phyloP scores from a whole-genome alignment of 345 rosid genomes.

The Corchorus capsularis region DNA sequence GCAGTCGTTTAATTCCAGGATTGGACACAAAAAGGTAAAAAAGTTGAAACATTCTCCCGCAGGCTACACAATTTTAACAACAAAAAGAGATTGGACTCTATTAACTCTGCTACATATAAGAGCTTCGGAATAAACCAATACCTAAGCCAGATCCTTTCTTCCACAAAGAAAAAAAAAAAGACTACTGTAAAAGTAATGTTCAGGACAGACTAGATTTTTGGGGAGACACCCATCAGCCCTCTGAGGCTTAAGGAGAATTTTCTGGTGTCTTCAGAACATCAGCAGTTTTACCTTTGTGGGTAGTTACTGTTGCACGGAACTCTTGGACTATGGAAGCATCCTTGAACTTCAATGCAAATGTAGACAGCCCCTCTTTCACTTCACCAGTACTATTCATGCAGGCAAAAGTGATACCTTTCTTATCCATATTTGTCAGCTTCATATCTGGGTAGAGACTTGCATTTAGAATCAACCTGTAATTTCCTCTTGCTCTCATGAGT shows the following conservation, averaged over 20 bases:
- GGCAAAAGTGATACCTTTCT: constrained; percentile 87
- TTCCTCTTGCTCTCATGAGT: constrained; percentile 90
- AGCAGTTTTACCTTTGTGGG: constrained; percentile 52
- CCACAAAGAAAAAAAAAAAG: constrained; percentile 2
- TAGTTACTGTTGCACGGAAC: constrained; percentile 55
- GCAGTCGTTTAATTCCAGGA: constrained; percentile 19
- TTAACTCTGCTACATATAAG: constrained; percentile 35
- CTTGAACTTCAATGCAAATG: constrained; percentile 84
- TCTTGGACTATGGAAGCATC: constrained; percentile 65
- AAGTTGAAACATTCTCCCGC: constrained; percentile 25
- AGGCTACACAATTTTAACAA: constrained; percentile 28
- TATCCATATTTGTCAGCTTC: constrained; percentile 96
- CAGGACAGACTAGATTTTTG: background rate
- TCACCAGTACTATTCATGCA: constrained; percentile 74
- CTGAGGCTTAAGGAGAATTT: constrained; percentile 69
- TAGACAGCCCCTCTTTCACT: constrained; percentile 66
- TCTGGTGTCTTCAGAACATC: constrained; percentile 72
- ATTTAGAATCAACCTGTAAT: constrained; percentile 84
- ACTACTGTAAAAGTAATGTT: constrained; percentile 3
- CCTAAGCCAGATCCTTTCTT: constrained; percentile 13
- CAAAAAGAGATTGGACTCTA: constrained; percentile 24
- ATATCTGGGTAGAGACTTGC: constrained; percentile 89
- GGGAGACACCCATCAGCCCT: constrained; percentile 34
- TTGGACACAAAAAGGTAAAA: constrained; percentile 15
- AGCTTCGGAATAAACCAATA: constrained; percentile 16